A percentile compares a stretch with the other conserved stretches of the same genome.
Evolutionary conservation across 176 grass and related monocot species (phyloP).

Genomic region (Pharus latifolius): DNA sequence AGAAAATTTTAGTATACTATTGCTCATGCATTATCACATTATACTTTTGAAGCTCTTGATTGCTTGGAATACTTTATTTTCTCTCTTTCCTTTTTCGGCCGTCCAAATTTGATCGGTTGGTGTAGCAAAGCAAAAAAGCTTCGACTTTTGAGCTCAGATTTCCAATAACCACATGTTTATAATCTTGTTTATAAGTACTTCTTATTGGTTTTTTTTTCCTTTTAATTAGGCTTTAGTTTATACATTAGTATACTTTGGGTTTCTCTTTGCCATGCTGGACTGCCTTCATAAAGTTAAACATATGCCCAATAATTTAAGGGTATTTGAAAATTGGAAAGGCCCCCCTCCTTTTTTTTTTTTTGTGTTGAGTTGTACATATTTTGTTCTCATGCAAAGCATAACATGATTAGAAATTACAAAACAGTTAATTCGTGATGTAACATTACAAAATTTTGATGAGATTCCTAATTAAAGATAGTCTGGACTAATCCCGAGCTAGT

Average conservation of each 20-base stretch:
- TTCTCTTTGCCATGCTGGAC: conserved; percentile 3
- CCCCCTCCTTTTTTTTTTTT: too few species aligned
- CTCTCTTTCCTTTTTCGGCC: not conserved
- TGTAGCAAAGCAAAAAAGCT: not conserved
- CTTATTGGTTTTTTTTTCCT: not conserved
- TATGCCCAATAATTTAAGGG: too few species aligned
- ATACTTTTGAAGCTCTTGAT: too few species aligned
- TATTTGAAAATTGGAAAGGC: too few species aligned
- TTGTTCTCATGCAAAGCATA: too few species aligned
- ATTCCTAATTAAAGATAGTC: too few species aligned
- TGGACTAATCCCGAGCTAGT: too few species aligned
- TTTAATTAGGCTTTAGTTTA: not conserved
- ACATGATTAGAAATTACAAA: too few species aligned
- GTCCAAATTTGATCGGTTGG: not conserved
- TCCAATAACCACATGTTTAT: not conserved
- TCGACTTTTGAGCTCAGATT: not conserved
- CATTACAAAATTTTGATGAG: too few species aligned
- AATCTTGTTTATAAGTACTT: too few species aligned
- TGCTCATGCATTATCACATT: not conserved
- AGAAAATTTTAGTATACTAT: not conserved
- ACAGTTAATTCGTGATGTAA: too few species aligned
- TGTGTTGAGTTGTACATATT: too few species aligned
- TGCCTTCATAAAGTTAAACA: conserved; percentile 6
- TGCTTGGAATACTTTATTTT: not conserved
- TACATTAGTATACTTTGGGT: not conserved